Base-by-base conservation (phyloP, 805 yeast genomes). In the Pichia eremophila region DNA sequence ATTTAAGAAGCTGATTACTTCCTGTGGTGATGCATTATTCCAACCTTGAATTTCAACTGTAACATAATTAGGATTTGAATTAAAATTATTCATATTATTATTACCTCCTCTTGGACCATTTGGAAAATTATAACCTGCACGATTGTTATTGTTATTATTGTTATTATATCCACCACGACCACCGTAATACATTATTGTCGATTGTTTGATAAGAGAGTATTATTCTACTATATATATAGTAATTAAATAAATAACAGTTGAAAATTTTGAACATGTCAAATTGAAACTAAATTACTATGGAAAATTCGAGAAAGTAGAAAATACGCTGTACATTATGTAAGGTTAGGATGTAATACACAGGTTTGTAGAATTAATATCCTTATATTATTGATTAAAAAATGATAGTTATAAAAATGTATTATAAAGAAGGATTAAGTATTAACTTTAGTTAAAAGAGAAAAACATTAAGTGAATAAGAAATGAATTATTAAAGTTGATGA, bases 11-110 rank as follows among this genome's bases (percentile, higher is more conserved):
- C 72, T 69, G 10, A 84, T 70, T 49, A 88, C 70, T 50, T 88
- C 95, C 18, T 74, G 79, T 50, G 73, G 71, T 2, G 83, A 62
- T 1, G 89, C 95, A 51, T 87, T 85, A 50, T 83, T 81, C 96
- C 96, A 89, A 41, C 89, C 87, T 37, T 72, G 67, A 11, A 88
- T 72, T 53, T 84, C 87, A 11, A 88, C 73, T 4, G 74, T 69
- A 5, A 77, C 69, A 34, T 51, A 49, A 43, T 68, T 71, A 44
- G 62, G 65, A 22, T 47, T 48, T 7, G 40, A 46, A 40, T 41
- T 49, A 31, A 58, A 56, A 35, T 57, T 57, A 2, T 61, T 61
- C 1, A 51, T 51, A 29, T 56, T 53, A 9, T 59, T 46, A 18
- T 50, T 56, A 35, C 41, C 35, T 35, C 44, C 44, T 11, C 44